Evolutionary conservation across 1,284 basidiomycete species (phyloP), one percentile per base, ranked within the genome.

Genomic region (Sporisorium sorghi): DNA sequence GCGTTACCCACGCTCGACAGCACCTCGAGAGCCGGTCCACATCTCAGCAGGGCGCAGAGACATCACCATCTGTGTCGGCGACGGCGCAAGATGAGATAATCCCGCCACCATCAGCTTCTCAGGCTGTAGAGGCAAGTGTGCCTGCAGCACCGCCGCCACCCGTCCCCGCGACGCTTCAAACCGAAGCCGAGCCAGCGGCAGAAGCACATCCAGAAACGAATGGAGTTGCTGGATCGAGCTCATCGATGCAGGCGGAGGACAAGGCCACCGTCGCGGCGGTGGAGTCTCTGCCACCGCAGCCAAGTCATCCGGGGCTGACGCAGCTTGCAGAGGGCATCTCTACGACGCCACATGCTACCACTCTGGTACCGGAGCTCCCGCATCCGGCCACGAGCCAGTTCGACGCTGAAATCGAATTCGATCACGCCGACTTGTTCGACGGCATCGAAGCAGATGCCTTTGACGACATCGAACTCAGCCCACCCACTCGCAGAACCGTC

Each of bases 391-490:
- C 37, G 3, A 56, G 11, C 14, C 47, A 37, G 14, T 21, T 37
- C 15, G 63, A 66, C 10, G 30, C 37, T 24, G 37, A 26, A 2
- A 17, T 56, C 39, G 46, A 61, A 8, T 32, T 67, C 23, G 69
- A 72, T 12, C 69, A 76, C 26, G 40, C 58, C 28, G 40, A 60
- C 11, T 50, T 76, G 10, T 76, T 76, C 40, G 69, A 72, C 9
- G 73, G 65, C 0, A 64, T 76, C 43, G 73, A 72, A 19, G 63
- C 49, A 21, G 73, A 67, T 39, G 69, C 69, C 3, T 76, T 76
- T 24, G 61, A 55, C 24, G 58, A 72, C 28, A 60, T 76, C 40
- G 64, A 65, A 47, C 59, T 76, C 40, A 72, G 69, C 23, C 73
- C 73, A 14, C 65, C 62, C 1, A 49, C 47, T 12, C 48, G 60